phyloP scores from a whole-genome alignment of 495 filamentous ascomycete species.

The Aspergillus mulundensis region DNA sequence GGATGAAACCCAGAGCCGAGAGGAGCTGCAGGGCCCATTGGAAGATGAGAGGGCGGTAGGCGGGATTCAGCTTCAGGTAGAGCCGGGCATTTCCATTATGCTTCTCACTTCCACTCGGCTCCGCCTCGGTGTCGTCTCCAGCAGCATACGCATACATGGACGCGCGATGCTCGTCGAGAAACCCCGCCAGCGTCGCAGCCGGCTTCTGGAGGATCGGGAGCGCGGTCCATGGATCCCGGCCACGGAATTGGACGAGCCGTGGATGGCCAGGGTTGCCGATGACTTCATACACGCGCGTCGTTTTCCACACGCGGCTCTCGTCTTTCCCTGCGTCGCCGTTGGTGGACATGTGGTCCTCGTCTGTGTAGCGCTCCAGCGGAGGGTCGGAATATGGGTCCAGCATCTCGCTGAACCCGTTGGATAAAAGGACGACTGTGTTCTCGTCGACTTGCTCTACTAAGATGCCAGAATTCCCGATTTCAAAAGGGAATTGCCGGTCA shows the following conservation, averaged over 20 bases:
- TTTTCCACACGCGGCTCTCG: background rate
- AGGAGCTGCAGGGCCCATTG: background rate
- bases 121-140: too few relatives aligned
- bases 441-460: background rate
- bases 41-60: background rate
- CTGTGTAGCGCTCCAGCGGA: background rate
- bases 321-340: background rate
- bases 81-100: too few relatives aligned
- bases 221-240: background rate
- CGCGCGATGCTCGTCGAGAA: background rate
- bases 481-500: background rate
- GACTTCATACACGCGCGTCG: background rate
- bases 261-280: background rate
- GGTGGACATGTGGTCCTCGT: background rate
- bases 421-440: background rate
- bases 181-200: background rate
- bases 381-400: background rate
- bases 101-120: background rate
- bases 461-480: background rate
- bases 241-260: background rate
- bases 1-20: background rate
- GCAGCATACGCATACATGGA: background rate
- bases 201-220: background rate
- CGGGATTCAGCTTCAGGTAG: background rate
- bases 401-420: background rate